Base-by-base conservation (phyloP, 2,329 filamentous ascomycete species). In the Orbilia oligospora region DNA sequence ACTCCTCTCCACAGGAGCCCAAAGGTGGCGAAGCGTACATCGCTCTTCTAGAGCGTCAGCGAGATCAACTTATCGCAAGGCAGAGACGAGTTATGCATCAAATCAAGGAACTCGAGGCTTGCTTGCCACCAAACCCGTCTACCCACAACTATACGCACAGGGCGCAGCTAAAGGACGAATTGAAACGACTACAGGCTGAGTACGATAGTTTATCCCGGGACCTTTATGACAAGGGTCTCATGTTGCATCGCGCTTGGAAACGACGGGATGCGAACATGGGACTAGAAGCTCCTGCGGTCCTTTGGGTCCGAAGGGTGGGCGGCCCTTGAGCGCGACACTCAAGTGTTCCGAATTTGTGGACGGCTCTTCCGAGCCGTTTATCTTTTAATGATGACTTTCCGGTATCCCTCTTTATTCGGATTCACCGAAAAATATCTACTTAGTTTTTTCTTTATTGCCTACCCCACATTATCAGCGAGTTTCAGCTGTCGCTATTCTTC, bases 191-290 rank as follows among this genome's bases (percentile, higher is more conserved):
- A 18, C 65, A 79, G 33, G 48, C 66, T 27, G 80, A 80, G n/a
- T 76, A 81, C 24, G 81, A 80, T n/a, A 76, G 81, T 24, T 71
- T 81, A n/a, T 81, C 81, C 46, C 81, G 82, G 70, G 80, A 81
- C 49, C 33, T 81, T 3, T 81, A 82, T 67, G 81, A 82, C 51
- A 80, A 79, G 27, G 81, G 81, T 14, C 76, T 82, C 71, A 81
- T 80, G 76, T 68, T 82, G 46, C 81, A 82, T 72, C 79, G 81
- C 18, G 81, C 81, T 2, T 82, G 81, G 81, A 81, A 80, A 49
- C 79, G 81, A 67, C 72, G 79, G 55, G 81, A 82, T 73, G 81
- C 80, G 38, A 76, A 80, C 51, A 80, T 80, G 70, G 81, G 81
- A 2, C 65, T 75, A 6, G 81, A 82, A 53, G 80, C 80, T 16